Percentiles rank a stretch among this genome's conserved stretches.
These are phyloP conservation scores for Ceratocystis colombiana DNA, from an alignment of 2,329 filamentous ascomycete species.

Conservation along the genomic window DNA sequence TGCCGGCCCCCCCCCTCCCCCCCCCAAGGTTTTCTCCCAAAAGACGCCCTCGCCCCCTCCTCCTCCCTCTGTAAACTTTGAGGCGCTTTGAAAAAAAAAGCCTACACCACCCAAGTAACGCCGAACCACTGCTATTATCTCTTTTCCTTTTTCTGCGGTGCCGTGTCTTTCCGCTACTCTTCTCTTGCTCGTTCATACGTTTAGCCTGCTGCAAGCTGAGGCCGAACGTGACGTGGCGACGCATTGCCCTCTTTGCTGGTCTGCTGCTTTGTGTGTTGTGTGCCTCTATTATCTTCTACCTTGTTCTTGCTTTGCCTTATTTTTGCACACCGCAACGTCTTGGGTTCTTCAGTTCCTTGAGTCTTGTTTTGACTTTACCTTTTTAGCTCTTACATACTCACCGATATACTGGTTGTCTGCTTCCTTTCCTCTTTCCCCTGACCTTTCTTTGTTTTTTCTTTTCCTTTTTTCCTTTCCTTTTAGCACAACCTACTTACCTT, in stretches of 20 bases:
- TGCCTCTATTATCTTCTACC: not conserved
- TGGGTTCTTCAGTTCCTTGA: too few species aligned
- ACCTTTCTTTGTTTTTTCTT: not conserved
- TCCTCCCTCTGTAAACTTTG: not conserved
- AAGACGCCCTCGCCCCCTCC: conserved; percentile 1
- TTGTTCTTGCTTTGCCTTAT: conserved; percentile 1
- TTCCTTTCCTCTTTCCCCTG: conserved; percentile 13
- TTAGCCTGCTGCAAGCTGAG: conserved; percentile 8
- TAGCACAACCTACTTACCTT: conserved; percentile 12
- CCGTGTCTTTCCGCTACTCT: conserved; percentile 17
- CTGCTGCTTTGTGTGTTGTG: conserved; percentile 17
- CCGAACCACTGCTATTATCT: not conserved
- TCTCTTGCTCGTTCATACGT: conserved; percentile 6
- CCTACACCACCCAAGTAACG: conserved; percentile 14
- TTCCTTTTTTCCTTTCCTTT: conserved; percentile 12
- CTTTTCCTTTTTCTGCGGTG: conserved; percentile 5
- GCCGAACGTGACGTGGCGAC: conserved; percentile 23
- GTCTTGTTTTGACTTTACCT: conserved; percentile 2
- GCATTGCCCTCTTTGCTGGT: conserved; percentile 20
- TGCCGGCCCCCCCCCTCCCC: too few species aligned
- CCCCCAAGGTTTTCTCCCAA: not conserved
- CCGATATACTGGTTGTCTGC: conserved; percentile 1
- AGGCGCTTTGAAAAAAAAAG: conserved; percentile 14
- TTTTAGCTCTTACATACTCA: conserved; percentile 14
- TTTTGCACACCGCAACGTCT: conserved; percentile 2